phyloP scores from a whole-genome alignment of 176 grass and related monocot genomes.

The Chloris gayana region DNA sequence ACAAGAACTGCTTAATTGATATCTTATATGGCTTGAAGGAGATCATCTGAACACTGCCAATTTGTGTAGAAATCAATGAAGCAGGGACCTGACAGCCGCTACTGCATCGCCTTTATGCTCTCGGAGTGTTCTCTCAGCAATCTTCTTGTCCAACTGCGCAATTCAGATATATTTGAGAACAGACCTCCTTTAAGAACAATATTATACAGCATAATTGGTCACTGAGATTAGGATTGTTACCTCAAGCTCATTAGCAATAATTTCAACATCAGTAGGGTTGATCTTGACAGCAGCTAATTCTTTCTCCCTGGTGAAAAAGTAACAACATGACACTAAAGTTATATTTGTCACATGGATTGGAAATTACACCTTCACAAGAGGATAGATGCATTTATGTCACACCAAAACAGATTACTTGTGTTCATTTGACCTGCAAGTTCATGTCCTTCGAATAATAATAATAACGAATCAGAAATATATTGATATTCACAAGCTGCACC shows the following conservation, averaged over 20 bases:
- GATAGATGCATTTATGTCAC: not conserved
- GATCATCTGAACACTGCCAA: not conserved
- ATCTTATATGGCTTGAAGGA: not conserved
- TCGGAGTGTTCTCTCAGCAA: slow-evolving; percentile 86
- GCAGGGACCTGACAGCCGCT: slow-evolving; percentile 72
- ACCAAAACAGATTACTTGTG: not conserved
- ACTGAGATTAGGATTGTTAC: slow-evolving; percentile 31
- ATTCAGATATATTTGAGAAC: slow-evolving; percentile 26
- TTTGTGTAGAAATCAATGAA: slow-evolving; percentile 38
- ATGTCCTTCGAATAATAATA: not conserved
- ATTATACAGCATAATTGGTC: not conserved
- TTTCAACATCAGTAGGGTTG: slow-evolving; percentile 88
- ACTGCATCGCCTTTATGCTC: slow-evolving; percentile 96
- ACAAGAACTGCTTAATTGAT: not conserved
- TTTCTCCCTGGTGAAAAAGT: slow-evolving; percentile 69
- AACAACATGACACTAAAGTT: not conserved
- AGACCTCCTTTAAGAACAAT: not conserved
- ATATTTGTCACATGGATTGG: not conserved
- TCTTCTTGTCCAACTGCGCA: slow-evolving; percentile 91
- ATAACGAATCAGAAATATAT: not conserved
- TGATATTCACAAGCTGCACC: not conserved
- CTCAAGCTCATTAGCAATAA: slow-evolving; percentile 93
- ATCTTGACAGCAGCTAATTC: slow-evolving; percentile 96
- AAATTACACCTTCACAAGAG: not conserved
- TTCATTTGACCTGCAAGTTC: not conserved